Conservation (phyloP, 1,284 basidiomycete genomes). For the Pyrrhoderma noxium region DNA sequence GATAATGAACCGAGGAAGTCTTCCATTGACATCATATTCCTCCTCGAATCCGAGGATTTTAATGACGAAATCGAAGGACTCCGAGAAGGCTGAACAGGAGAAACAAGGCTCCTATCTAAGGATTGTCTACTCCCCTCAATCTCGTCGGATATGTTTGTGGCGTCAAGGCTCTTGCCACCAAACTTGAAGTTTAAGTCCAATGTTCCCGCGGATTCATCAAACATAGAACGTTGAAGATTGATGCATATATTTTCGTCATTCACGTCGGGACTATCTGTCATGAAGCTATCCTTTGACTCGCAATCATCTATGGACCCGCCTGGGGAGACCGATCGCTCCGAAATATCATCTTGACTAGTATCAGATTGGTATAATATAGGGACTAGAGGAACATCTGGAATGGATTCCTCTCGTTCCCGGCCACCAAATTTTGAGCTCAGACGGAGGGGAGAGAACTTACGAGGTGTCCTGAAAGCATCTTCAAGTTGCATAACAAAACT, state of each 20-base stretch:
- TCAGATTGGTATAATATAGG: conserved; percentile 21
- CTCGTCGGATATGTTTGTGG: conserved; percentile 11
- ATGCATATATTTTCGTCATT: conserved; percentile 10
- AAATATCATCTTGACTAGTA: conserved; percentile 18
- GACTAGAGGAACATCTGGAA: conserved; percentile 39
- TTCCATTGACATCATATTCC: conserved; percentile 47
- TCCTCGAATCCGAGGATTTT: conserved; percentile 20
- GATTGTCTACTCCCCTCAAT: conserved; percentile 1
- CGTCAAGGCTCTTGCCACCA: conserved; percentile 40
- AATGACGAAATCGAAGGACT: conserved; percentile 16
- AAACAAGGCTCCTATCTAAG: conserved; percentile 5
- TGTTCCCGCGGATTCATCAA: conserved; percentile 38
- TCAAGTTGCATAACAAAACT: conserved; percentile 82
- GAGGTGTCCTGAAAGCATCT: conserved; percentile 68
- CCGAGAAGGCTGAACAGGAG: background rate
- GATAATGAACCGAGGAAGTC: conserved; percentile 65
- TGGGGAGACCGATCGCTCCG: conserved; percentile 22
- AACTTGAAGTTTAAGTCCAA: conserved; percentile 68
- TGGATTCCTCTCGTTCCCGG: conserved; percentile 25
- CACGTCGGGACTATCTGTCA: conserved; percentile 23
- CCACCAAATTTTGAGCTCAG: conserved; percentile 28
- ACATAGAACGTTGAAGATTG: conserved; percentile 25
- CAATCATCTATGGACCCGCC: too few relatives aligned
- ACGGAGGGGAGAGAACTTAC: conserved; percentile 51
- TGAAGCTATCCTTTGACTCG: conserved; percentile 21